Evolutionary conservation across 345 rosid species (phyloP).

Genomic region (Bretschneidera sinensis): DNA sequence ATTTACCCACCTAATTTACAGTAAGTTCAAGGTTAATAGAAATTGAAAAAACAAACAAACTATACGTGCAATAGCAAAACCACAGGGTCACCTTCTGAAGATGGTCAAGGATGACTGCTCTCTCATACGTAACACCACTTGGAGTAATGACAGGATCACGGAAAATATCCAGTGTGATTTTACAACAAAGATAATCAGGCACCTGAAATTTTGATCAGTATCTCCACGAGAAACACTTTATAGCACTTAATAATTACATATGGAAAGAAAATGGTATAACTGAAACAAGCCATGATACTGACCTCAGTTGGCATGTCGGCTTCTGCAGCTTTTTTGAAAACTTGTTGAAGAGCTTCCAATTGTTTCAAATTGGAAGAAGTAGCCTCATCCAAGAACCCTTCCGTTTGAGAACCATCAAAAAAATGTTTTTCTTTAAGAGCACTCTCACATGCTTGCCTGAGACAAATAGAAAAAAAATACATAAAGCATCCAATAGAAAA

Average conservation of each 20-base stretch:
- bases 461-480: slow-evolving; percentile 13
- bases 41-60: background rate
- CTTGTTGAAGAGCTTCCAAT: slow-evolving; percentile 45
- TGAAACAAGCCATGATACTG: slow-evolving; percentile 3
- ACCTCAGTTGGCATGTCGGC: slow-evolving; percentile 70
- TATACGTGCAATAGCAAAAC: background rate
- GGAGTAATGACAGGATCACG: slow-evolving; percentile 91
- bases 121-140: slow-evolving; percentile 83
- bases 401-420: slow-evolving; percentile 43
- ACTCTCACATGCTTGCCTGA: slow-evolving; percentile 73
- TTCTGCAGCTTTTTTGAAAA: slow-evolving; percentile 64
- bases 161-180: slow-evolving; percentile 79
- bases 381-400: slow-evolving; percentile 48
- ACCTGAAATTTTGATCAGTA: slow-evolving; percentile 45
- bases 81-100: slow-evolving; percentile 51
- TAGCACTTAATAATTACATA: background rate
- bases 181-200: slow-evolving; percentile 87
- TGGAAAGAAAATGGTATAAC: background rate
- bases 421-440: slow-evolving; percentile 68
- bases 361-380: slow-evolving; percentile 30
- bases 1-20: slow-evolving; percentile 57
- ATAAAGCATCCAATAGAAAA: slow-evolving; percentile 11
- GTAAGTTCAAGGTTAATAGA: background rate
- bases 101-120: slow-evolving; percentile 83
- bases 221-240: background rate